phyloP scores from a whole-genome alignment of 352 stramenopile genomes.

The Phytophthora pinifolia region DNA sequence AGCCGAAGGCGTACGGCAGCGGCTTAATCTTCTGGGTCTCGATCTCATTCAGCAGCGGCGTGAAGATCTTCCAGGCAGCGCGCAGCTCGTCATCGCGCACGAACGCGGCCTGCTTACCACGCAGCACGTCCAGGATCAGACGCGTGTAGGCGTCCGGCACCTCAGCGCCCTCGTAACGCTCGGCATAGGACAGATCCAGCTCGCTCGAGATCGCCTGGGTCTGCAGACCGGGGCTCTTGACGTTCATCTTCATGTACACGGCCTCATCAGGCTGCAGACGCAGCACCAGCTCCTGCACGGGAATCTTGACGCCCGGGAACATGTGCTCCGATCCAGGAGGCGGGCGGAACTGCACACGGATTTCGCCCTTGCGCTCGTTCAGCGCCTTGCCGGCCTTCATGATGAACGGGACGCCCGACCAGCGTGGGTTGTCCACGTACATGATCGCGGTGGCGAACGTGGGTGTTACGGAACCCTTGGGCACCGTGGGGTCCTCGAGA shows the following conservation, averaged over 20 bases:
- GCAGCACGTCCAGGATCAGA: conserved; percentile 97
- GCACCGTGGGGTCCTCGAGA: conserved; percentile 94
- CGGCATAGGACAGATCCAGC: conserved; percentile 95
- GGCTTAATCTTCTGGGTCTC: conserved; percentile 91
- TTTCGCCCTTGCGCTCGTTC: conserved; percentile 97
- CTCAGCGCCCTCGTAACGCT: conserved; percentile 82
- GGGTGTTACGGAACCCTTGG: conserved; percentile 91
- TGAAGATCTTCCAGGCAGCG: conserved; percentile 98
- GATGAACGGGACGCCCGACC: conserved; percentile 98
- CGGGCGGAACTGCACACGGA: conserved; percentile 96
- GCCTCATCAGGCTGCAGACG: conserved; percentile 95
- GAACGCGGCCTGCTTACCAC: conserved; percentile 95
- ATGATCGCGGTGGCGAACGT: conserved; percentile 92
- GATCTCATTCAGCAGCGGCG: conserved; percentile 96
- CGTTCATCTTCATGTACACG: conserved; percentile 97
- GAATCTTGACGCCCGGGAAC: conserved; percentile 89
- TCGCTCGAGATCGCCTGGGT: conserved; percentile 93
- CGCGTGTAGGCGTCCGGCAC: conserved; percentile 98
- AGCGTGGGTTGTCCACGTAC: conserved; percentile 95
- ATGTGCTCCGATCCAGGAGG: conserved; percentile 89
- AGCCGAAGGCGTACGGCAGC: conserved; percentile 93
- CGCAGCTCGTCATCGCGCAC: conserved; percentile 97
- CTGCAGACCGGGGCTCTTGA: conserved; percentile 94
- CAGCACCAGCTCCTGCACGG: conserved; percentile 97
- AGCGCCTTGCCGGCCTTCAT: conserved; percentile 98